Base-by-base conservation (phyloP, 352 stramenopile species). In the Phytophthora megakarya region DNA sequence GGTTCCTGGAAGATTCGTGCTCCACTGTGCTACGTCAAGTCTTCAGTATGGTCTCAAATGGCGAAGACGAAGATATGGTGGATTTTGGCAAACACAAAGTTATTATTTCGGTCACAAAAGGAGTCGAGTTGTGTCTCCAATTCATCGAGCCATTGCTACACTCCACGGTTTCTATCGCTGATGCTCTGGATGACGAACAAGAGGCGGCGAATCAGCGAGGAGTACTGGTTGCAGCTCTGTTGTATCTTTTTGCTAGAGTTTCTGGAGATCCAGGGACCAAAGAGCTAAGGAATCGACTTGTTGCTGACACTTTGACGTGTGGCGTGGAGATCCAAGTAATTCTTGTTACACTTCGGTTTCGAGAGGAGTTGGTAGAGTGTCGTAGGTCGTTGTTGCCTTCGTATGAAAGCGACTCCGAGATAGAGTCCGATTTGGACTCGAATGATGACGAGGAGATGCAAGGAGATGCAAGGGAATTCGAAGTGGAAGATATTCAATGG, bases 1-100 rank as follows among this genome's bases (percentile, higher is more conserved):
- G 70, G 26, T 90, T 93, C 53, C 59, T 91, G 22, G 82, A 91
- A 67, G 81, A 90, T 63, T 61, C 78, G 12, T 83, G 85, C 53
- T 73, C 75, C 1, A 62, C 66, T 11, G 78, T 91, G 30, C 46
- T 89, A n/a, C 72, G 67, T 5, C 63, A 61, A 21, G 48, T 76
- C 42, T 65, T 69, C 12, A 12, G n/a, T 0, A 5, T 72, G 32
- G 49, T 51, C 30, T 16, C 64, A 51, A 47, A 25, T 52, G 3
- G 13, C 10, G 47, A 68, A 3, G 18, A 59, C 26, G 55, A 72
- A 32, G 30, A 35, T 3, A 42, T 55, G 2, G 35, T 40, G 16
- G 42, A 45, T 52, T 12, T 32, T 21, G 35, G 45, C 2, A 28
- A 26, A 23, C 12, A 19, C 21, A 30, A 37, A 28, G 3, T 19